phyloP scores from a whole-genome alignment of 129 eudicot species.

The Cynara cardunculus region DNA sequence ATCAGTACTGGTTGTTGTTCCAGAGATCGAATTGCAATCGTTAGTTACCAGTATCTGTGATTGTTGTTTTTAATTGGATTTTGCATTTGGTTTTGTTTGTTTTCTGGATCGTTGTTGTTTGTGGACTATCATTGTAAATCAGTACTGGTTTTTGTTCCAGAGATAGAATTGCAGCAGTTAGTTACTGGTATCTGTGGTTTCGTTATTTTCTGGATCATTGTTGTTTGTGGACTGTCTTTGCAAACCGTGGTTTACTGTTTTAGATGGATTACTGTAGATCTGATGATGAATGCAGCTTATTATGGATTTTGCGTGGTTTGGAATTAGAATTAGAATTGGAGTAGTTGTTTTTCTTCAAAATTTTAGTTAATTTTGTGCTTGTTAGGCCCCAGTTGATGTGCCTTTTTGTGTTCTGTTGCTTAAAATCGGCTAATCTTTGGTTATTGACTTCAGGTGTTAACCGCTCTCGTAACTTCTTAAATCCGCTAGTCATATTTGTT shows the following conservation, averaged over 20 bases:
- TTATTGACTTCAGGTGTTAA: constrained; percentile 14
- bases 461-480: not conserved
- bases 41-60: too few species aligned
- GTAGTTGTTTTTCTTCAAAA: not conserved
- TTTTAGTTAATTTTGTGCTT: not conserved
- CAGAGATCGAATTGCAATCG: not conserved
- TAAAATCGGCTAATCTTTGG: not conserved
- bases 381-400: not conserved
- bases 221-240: too few species aligned
- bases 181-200: too few species aligned
- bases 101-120: not conserved
- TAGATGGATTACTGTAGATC: not conserved
- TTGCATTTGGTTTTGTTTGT: not conserved
- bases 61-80: too few species aligned
- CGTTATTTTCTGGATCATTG: too few species aligned
- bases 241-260: not conserved
- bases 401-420: not conserved
- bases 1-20: not conserved
- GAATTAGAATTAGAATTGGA: not conserved
- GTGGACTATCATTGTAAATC: not conserved
- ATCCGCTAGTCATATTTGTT: not conserved
- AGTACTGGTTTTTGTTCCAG: not conserved
- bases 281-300: not conserved
- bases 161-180: too few species aligned
- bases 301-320: not conserved